Conservation (phyloP, 1,284 basidiomycete genomes). For the Grifola frondosa region DNA sequence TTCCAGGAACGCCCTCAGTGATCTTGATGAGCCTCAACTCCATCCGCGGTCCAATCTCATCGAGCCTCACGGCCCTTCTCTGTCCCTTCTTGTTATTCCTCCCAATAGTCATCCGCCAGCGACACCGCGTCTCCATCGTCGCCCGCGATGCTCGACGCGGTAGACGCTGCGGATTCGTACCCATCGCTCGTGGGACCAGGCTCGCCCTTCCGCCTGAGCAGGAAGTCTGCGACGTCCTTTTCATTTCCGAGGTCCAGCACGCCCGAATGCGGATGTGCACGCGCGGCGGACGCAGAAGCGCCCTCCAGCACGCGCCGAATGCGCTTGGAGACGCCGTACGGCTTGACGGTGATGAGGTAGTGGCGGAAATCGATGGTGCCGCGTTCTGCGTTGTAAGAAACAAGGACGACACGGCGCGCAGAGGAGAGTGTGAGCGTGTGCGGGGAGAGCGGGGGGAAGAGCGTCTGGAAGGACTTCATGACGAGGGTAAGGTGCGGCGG, state of each 20-base stretch:
- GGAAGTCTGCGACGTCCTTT: conserved; percentile 94
- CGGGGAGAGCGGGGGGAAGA: conserved; percentile 85
- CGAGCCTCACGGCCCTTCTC: conserved; percentile 86
- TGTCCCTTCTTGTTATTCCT: conserved; percentile 91
- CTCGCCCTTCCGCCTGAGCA: conserved; percentile 74
- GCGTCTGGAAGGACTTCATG: conserved; percentile 86
- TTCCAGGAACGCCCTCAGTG: conserved; percentile 89
- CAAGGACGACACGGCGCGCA: conserved; percentile 88
- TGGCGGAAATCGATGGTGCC: conserved; percentile 93
- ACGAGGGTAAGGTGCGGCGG: conserved; percentile 71
- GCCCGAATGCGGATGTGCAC: conserved; percentile 34
- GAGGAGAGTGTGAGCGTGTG: conserved; percentile 77
- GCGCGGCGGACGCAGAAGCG: conserved; percentile 37
- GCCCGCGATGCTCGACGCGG: conserved; percentile 76
- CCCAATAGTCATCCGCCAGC: conserved; percentile 92
- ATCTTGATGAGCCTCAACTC: conserved; percentile 94
- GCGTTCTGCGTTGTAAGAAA: conserved; percentile 87
- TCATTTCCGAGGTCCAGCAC: conserved; percentile 85
- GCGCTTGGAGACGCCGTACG: conserved; percentile 90
- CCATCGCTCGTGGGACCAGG: conserved; percentile 67
- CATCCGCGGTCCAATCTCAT: conserved; percentile 95
- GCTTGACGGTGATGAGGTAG: conserved; percentile 93
- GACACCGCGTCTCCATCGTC: conserved; percentile 82
- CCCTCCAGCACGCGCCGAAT: conserved; percentile 90
- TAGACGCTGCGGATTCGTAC: conserved; percentile 81